Conservation (phyloP, 257 asterid species). For the Plectranthus barbatus region DNA sequence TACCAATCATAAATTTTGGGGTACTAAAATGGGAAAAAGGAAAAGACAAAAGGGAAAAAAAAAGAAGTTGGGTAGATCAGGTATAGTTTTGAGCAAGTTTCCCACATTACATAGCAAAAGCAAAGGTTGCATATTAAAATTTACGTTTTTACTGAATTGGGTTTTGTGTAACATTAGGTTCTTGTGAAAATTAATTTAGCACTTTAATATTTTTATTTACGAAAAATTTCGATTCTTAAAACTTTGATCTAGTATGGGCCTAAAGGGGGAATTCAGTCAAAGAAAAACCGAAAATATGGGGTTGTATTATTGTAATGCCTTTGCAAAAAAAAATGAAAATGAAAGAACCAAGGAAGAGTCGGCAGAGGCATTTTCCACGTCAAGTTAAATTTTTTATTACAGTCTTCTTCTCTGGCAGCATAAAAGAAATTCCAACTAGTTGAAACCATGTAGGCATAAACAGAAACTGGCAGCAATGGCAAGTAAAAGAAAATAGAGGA, state of each 20-base stretch:
- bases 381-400: background rate
- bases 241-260: background rate
- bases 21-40: background rate
- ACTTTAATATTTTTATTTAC: background rate
- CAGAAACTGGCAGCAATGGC: conserved; percentile 2
- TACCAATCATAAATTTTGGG: background rate
- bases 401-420: background rate
- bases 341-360: background rate
- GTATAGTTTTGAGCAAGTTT: background rate
- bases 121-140: background rate
- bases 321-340: background rate
- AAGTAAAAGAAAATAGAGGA: conserved; percentile 1
- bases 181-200: no score
- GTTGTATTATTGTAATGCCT: background rate
- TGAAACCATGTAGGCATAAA: background rate
- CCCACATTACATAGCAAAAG: background rate
- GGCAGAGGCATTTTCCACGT: background rate
- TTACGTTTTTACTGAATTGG: background rate
- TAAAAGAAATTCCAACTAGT: background rate
- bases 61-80: no score
- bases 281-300: background rate
- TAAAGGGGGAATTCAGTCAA: no score
- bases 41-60: background rate
- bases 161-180: no score
- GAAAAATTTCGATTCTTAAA: background rate